Conservation (phyloP, 106 monocot species). For the Hemerocallis citrina region DNA sequence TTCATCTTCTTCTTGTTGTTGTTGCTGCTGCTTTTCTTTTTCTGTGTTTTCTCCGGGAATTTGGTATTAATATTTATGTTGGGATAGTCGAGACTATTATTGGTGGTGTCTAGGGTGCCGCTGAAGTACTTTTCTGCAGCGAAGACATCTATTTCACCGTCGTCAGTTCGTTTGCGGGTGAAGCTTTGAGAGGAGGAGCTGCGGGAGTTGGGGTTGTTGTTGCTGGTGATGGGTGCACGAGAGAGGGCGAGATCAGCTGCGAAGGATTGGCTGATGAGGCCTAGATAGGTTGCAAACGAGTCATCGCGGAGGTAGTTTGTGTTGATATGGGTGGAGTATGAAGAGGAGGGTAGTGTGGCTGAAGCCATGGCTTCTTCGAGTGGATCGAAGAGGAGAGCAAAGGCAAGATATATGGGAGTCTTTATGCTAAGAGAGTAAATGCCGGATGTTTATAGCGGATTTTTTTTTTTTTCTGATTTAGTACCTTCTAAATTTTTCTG, state of each 20-base stretch:
- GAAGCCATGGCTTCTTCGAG: not conserved
- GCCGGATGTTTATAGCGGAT: too few relatives aligned
- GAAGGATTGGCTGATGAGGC: constrained; percentile 19
- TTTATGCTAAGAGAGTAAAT: too few relatives aligned
- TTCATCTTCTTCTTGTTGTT: not conserved
- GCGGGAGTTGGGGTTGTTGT: not conserved
- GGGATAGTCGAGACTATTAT: not conserved
- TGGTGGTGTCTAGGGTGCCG: not conserved
- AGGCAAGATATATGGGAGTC: too few relatives aligned
- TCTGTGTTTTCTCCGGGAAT: not conserved
- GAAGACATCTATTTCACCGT: constrained; percentile 54
- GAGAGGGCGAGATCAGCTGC: not conserved
- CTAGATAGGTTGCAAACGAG: constrained; percentile 22
- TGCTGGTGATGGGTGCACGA: too few relatives aligned
- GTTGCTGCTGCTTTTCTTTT: not conserved
- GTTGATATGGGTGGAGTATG: not conserved
- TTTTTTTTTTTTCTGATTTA: too few relatives aligned
- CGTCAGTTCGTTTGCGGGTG: not conserved
- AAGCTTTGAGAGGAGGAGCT: not conserved
- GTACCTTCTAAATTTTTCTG: too few relatives aligned
- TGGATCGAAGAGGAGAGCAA: too few relatives aligned
- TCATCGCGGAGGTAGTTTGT: constrained; percentile 5
- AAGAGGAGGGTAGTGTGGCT: not conserved
- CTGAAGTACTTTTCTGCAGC: constrained; percentile 63
- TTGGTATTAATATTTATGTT: not conserved